Percentiles rank a stretch among this genome's conserved stretches.
These are phyloP conservation scores for Croton laevigatus DNA, from an alignment of 441 rosid species.

Conservation along the genomic window DNA sequence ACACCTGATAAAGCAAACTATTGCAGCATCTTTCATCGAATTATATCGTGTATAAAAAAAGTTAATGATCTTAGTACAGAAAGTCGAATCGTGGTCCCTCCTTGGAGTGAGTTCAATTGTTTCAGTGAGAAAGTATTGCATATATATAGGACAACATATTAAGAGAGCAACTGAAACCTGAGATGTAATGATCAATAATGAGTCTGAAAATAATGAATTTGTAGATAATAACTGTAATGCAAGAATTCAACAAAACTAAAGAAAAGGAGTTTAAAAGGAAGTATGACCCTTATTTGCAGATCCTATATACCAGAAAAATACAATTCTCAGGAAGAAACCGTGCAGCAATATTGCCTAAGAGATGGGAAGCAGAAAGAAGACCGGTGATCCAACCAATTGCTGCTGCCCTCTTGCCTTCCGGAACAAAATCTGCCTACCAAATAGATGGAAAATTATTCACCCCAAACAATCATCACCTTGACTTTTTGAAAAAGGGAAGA, in stretches of 20 bases:
- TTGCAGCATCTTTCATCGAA: slow-evolving; percentile 50
- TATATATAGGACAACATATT: slow-evolving; percentile 38
- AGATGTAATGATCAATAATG: slow-evolving; percentile 1
- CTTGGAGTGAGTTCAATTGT: slow-evolving; percentile 29
- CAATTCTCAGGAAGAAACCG: slow-evolving; percentile 47
- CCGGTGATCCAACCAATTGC: slow-evolving; percentile 59
- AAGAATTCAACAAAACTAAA: not conserved
- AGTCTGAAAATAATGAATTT: not conserved
- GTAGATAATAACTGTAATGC: too few species aligned
- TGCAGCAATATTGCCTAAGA: slow-evolving; percentile 48
- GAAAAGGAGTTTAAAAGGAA: not conserved
- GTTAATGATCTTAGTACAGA: slow-evolving; percentile 24
- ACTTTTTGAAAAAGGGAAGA: not conserved
- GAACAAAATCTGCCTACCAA: slow-evolving; percentile 46
- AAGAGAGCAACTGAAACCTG: slow-evolving; percentile 49
- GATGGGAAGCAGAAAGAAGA: slow-evolving; percentile 47
- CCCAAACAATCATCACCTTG: slow-evolving; percentile 1
- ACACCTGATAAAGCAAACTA: slow-evolving; percentile 40
- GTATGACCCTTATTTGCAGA: not conserved
- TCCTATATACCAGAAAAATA: slow-evolving; percentile 39
- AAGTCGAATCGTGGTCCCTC: slow-evolving; percentile 32
- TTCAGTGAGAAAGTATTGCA: slow-evolving; percentile 44
- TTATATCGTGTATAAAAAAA: slow-evolving; percentile 31
- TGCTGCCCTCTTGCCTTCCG: slow-evolving; percentile 41
- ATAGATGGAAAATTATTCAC: slow-evolving; percentile 14